A percentile compares a stretch with the other conserved stretches of the same genome.
Evolutionary conservation across 2,329 filamentous ascomycete genomes (phyloP).

Genomic region (Hortaea sp.): DNA sequence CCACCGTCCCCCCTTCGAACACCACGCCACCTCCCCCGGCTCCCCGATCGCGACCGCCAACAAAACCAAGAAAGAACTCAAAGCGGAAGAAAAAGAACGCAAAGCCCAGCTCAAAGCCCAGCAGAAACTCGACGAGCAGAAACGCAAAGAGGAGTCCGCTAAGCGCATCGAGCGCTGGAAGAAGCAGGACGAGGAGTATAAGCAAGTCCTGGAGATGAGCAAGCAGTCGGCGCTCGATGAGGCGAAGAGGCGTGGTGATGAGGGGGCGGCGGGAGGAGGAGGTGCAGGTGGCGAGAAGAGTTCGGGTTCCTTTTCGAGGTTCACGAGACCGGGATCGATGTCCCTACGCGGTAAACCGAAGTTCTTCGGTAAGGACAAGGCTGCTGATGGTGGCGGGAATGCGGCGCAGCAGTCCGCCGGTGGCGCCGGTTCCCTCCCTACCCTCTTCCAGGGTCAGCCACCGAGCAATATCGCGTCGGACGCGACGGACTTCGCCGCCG

Average conservation of each 20-base stretch:
- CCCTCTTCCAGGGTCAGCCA: too few species aligned
- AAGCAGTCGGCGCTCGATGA: constrained; percentile 51
- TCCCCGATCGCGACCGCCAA: constrained; percentile 40
- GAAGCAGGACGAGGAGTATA: constrained; percentile 53
- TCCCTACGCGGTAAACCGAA: constrained; percentile 70
- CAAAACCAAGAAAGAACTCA: constrained; percentile 58
- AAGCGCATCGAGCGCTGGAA: constrained; percentile 46
- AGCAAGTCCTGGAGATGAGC: constrained; percentile 55
- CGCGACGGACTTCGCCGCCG: constrained; percentile 3
- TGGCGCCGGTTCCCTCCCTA: too few species aligned
- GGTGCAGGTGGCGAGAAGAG: too few species aligned
- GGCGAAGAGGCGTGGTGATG: constrained; percentile 22
- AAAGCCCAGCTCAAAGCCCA: constrained; percentile 50
- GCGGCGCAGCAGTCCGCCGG: constrained; percentile 22
- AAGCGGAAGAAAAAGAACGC: constrained; percentile 47
- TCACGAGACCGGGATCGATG: constrained; percentile 56
- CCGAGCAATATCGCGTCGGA: too few species aligned
- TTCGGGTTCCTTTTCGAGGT: constrained; percentile 44
- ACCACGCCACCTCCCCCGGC: constrained; percentile 27
- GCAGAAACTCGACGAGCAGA: constrained; percentile 36
- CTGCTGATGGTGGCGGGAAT: too few species aligned
- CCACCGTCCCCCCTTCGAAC: constrained; percentile 18
- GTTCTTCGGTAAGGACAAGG: constrained; percentile 50
- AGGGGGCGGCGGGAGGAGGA: constrained; percentile 13
- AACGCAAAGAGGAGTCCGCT: constrained; percentile 22